A percentile compares a stretch with the other conserved stretches of the same genome.
phyloP scores from a whole-genome alignment of 192 early-diverging fungal genomes.

The Allomyces macrogynus region DNA sequence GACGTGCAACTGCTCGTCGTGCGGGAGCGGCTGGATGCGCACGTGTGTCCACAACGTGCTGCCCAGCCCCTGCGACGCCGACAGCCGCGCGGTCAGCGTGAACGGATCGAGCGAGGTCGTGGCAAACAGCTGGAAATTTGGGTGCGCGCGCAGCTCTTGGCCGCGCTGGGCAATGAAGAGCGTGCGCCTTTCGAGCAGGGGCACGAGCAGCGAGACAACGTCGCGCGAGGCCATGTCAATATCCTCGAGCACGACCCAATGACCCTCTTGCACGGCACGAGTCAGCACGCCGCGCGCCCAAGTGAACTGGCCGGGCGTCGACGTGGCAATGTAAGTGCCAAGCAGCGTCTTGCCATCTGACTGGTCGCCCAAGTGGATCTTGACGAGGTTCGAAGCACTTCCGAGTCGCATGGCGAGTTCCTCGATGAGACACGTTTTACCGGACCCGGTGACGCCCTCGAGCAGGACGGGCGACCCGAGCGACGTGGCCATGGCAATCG shows the following conservation, averaged over 20 bases:
- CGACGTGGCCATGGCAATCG: slow-evolving; percentile 66
- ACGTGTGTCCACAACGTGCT: slow-evolving; percentile 66
- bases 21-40: slow-evolving; percentile 34
- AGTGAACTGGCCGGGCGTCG: slow-evolving; percentile 75
- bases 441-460: slow-evolving; percentile 61
- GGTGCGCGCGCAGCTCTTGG: slow-evolving; percentile 60
- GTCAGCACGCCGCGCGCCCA: slow-evolving; percentile 91
- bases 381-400: slow-evolving; percentile 63
- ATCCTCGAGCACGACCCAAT: slow-evolving; percentile 95
- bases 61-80: slow-evolving; percentile 23
- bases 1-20: slow-evolving; percentile 43
- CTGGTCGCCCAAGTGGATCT: slow-evolving; percentile 89
- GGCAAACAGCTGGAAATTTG: slow-evolving; percentile 80
- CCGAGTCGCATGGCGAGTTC: slow-evolving; percentile 43
- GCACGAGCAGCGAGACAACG: slow-evolving; percentile 75
- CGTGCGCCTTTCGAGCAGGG: slow-evolving; percentile 71
- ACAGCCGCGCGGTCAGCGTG: slow-evolving; percentile 17
- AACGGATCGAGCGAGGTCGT: slow-evolving; percentile 44
- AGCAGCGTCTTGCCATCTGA: slow-evolving; percentile 86
- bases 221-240: slow-evolving; percentile 89
- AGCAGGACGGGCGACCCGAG: slow-evolving; percentile 70
- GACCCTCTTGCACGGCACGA: slow-evolving; percentile 66
- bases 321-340: slow-evolving; percentile 84
- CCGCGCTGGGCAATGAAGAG: slow-evolving; percentile 80
- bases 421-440: slow-evolving; percentile 80